Base-by-base conservation (phyloP, 2,329 filamentous ascomycete genomes). In the Celoporthe dispersa region DNA sequence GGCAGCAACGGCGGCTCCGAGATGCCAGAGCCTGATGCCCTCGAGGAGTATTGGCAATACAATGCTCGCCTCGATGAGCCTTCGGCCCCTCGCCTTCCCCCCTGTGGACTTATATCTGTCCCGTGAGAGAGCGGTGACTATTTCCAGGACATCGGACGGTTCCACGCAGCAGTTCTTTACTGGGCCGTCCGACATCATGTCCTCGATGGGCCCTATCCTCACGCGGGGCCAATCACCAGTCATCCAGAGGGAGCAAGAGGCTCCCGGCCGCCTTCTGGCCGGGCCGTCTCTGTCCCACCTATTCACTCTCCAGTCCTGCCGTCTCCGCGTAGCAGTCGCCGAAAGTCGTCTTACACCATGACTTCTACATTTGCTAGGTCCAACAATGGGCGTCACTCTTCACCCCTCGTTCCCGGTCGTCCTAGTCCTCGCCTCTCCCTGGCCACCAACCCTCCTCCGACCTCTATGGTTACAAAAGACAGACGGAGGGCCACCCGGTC, bases 41-140 rank as follows among this genome's bases (percentile, higher is more conserved):
- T 85, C 70, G 90, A 92, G 75, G 81, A 87, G 25, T 92, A 87
- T 76, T 94, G 92, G 92, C 80, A 84, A 3, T 92, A 87, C 83
- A 86, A 90, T 73, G 87, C 90, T 66, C 83, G 84, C 6, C 84
- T 92, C 8, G 92, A 94, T 74, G 86, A 86, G 48, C 76, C 83
- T 3, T 81, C 85, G 1, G 85, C 83, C 71, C 76, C 83, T 12
- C 79, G 82, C 71, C 75, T 77, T 28, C 83, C 81, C 8, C 81
- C 82, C 82, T 9, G 76, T 82, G 65, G 84, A 80, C 62, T 78
- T 80, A 28, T 79, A 79, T 41, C 81, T 80, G 62, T 77, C 77
- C n/a, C 78, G 79, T 37, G 61, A 71, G 44, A 67, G 64, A 41
- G 41, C 39, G 5, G 35, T 61, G 25, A 61, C 61, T 28, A 75